phyloP scores from a whole-genome alignment of 768 basidiomycete species.

The Panaeolus cyanescens region DNA sequence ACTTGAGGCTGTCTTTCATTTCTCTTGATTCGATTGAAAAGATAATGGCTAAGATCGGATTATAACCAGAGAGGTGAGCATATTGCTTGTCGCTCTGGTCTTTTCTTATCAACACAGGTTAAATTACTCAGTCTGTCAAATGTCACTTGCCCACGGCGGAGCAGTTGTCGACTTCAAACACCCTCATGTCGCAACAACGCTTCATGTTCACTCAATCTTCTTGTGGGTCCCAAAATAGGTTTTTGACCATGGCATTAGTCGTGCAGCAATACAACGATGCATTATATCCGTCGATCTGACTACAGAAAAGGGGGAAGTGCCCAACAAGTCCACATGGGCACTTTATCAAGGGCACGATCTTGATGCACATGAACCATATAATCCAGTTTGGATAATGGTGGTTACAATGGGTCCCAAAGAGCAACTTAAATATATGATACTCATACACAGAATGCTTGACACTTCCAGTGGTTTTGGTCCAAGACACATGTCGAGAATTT shows the following conservation, averaged over 20 bases:
- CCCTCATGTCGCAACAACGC: conserved; percentile 1
- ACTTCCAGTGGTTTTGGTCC: too few relatives aligned
- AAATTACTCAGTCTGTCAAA: not conserved
- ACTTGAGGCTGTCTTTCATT: not conserved
- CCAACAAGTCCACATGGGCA: not conserved
- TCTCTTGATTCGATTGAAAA: not conserved
- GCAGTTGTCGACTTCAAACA: not conserved
- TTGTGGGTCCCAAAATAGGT: not conserved
- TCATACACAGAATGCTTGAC: too few relatives aligned
- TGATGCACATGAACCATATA: conserved; percentile 1
- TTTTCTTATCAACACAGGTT: not conserved
- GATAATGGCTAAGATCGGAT: not conserved
- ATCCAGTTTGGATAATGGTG: not conserved
- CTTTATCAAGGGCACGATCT: conserved; percentile 4
- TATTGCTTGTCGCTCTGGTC: not conserved
- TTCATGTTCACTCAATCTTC: not conserved
- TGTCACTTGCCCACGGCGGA: not conserved
- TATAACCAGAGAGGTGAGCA: not conserved
- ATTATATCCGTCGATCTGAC: not conserved
- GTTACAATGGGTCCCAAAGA: not conserved
- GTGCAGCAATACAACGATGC: conserved; percentile 2
- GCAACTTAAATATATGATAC: not conserved
- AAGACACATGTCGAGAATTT: too few relatives aligned
- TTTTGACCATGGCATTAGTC: not conserved
- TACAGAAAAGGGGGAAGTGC: not conserved